phyloP scores from a whole-genome alignment of 345 rosid species.

The Populus euphratica region DNA sequence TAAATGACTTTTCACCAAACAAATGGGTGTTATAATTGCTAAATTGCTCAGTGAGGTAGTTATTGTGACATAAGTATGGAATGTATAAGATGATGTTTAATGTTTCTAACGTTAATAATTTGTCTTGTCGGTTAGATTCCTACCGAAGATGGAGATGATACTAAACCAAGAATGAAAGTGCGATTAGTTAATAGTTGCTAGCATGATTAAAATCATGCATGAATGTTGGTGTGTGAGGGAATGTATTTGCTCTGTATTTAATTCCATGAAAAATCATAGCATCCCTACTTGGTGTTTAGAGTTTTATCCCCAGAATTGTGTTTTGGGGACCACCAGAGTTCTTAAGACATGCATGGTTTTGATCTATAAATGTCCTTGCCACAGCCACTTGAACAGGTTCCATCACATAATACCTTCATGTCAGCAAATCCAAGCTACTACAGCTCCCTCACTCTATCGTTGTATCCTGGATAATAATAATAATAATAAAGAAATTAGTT shows the following conservation, averaged over 20 bases:
- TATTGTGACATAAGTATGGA: constrained; percentile 9
- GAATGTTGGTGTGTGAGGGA: not conserved
- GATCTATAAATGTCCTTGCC: no score
- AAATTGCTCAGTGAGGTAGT: constrained; percentile 87
- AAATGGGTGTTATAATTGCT: constrained; percentile 36
- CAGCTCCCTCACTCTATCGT: no score
- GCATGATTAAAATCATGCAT: no score
- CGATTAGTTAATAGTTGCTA: constrained; percentile 35
- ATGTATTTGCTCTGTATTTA: not conserved
- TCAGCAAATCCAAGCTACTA: no score
- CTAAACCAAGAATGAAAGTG: constrained; percentile 77
- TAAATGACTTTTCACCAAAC: no score
- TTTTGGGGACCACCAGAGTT: not conserved
- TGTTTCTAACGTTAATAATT: constrained; percentile 5
- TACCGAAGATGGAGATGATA: constrained; percentile 66
- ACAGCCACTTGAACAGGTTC: no score
- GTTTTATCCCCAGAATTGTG: not conserved
- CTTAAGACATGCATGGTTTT: no score
- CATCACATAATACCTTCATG: no score
- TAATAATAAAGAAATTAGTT: no score
- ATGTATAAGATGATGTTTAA: not conserved
- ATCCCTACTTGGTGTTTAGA: not conserved
- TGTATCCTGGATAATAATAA: no score
- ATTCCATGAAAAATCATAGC: not conserved
- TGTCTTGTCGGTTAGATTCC: constrained; percentile 51